Percentiles rank a stretch among this genome's conserved stretches.
Evolutionary conservation across 2,329 filamentous ascomycete genomes (phyloP).

Genomic region (Penicillium sp.): DNA sequence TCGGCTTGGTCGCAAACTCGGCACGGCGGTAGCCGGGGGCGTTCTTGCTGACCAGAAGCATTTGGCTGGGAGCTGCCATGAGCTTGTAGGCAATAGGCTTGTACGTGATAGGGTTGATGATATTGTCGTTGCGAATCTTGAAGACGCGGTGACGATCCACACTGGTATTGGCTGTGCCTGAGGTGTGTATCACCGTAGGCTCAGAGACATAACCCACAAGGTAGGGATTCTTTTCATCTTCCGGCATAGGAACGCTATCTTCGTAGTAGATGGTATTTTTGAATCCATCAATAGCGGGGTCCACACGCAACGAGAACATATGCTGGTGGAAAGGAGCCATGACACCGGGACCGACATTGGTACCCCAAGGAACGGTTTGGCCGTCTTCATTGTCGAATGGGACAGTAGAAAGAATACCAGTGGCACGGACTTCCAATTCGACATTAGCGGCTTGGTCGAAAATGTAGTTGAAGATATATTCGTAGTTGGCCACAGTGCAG

Average conservation of each 20-base stretch:
- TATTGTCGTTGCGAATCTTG: constrained; percentile 57
- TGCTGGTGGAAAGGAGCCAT: constrained; percentile 73
- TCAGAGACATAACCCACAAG: constrained; percentile 52
- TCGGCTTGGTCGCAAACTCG: constrained; percentile 56
- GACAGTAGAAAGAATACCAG: constrained; percentile 66
- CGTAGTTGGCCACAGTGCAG: constrained; percentile 70
- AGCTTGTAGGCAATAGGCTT: constrained; percentile 59
- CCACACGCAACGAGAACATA: constrained; percentile 67
- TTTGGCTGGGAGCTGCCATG: constrained; percentile 56
- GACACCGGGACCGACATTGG: constrained; percentile 67
- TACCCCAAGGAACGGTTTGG: constrained; percentile 64
- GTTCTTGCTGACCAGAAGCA: constrained; percentile 53
- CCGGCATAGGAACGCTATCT: constrained; percentile 61
- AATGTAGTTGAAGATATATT: constrained; percentile 70
- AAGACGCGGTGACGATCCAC: constrained; percentile 53
- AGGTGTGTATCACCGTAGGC: constrained; percentile 49
- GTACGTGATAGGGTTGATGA: constrained; percentile 55
- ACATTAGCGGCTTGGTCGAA: constrained; percentile 70
- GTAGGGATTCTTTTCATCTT: constrained; percentile 52
- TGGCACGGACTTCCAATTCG: constrained; percentile 66
- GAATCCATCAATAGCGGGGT: constrained; percentile 61
- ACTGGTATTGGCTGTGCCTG: constrained; percentile 51
- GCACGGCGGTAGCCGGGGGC: constrained; percentile 52
- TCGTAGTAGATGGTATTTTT: constrained; percentile 57
- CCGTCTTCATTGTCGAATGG: constrained; percentile 62